Evolutionary conservation across 1,139 yeast genomes (phyloP).

Genomic region (Suhomyces coccinellae): DNA sequence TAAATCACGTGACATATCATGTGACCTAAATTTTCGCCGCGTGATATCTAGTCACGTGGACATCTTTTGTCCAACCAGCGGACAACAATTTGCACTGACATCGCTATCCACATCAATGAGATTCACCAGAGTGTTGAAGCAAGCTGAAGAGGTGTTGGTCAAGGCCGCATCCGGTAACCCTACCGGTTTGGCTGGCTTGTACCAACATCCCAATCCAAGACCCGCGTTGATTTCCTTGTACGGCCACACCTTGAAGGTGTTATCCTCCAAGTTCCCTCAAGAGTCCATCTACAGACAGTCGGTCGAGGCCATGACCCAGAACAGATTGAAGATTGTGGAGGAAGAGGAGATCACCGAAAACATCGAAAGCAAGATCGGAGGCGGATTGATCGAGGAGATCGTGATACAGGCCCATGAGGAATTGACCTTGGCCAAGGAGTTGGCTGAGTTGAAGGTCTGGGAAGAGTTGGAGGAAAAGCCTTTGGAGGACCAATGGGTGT

Average conservation of each 20-base stretch:
- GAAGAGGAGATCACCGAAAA: constrained; percentile 60
- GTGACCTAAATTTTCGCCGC: not conserved
- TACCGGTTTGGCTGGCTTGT: constrained; percentile 78
- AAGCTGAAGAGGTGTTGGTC: constrained; percentile 62
- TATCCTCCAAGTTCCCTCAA: constrained; percentile 63
- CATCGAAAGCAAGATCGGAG: constrained; percentile 75
- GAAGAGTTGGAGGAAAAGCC: constrained; percentile 68
- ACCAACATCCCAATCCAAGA: constrained; percentile 82
- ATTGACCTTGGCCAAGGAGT: constrained; percentile 62
- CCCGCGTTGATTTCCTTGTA: constrained; percentile 75
- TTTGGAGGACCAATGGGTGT: constrained; percentile 72
- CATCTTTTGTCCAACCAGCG: constrained; percentile 16
- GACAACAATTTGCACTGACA: constrained; percentile 9
- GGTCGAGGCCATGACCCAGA: constrained; percentile 68
- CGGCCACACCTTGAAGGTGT: constrained; percentile 62
- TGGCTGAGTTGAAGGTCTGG: constrained; percentile 70
- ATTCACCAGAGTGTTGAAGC: constrained; percentile 45
- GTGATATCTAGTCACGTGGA: constrained; percentile 8
- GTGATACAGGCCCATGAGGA: constrained; percentile 84
- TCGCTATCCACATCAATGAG: constrained; percentile 29
- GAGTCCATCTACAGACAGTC: constrained; percentile 76
- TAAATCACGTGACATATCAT: not conserved
- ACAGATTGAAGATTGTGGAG: constrained; percentile 70
- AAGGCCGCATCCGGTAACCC: constrained; percentile 70
- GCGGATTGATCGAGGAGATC: constrained; percentile 83